phyloP scores from a whole-genome alignment of 768 basidiomycete genomes.

The Amanita pseudoporphyria region DNA sequence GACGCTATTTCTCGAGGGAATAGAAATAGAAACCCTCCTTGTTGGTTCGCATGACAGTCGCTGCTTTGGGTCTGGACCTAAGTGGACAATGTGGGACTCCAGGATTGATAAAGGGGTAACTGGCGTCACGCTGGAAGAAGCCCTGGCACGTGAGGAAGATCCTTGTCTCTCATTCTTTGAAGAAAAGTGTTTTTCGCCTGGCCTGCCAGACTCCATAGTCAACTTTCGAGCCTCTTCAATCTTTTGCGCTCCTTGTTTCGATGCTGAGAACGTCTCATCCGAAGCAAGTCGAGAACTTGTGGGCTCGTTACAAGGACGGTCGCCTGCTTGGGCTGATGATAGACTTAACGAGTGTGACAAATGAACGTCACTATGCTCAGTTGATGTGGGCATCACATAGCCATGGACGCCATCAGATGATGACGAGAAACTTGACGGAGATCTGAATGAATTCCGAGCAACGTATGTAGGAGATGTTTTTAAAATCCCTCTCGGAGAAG shows the following conservation, averaged over 20 bases:
- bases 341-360: background rate
- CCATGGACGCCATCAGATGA: background rate
- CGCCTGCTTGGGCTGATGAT: too few species aligned
- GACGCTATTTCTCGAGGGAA: background rate
- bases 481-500: constrained; percentile 5
- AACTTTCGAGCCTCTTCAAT: too few species aligned
- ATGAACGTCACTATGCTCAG: background rate
- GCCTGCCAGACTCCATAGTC: too few species aligned
- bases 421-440: background rate
- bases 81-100: constrained; percentile 1
- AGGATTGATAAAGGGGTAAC: background rate
- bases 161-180: too few species aligned
- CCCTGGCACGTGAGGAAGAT: background rate
- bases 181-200: too few species aligned
- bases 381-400: background rate
- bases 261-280: too few species aligned
- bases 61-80: background rate
- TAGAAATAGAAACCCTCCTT: constrained; percentile 5
- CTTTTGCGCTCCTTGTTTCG: too few species aligned
- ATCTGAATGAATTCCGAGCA: background rate
- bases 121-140: background rate
- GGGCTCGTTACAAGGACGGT: too few species aligned
- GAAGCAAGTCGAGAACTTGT: too few species aligned
- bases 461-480: constrained; percentile 6
- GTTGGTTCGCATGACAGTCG: background rate